Evolutionary conservation across 1,284 basidiomycete species (phyloP), one percentile per base, ranked within the genome.

Genomic region (Ceratobasidium theobromae): DNA sequence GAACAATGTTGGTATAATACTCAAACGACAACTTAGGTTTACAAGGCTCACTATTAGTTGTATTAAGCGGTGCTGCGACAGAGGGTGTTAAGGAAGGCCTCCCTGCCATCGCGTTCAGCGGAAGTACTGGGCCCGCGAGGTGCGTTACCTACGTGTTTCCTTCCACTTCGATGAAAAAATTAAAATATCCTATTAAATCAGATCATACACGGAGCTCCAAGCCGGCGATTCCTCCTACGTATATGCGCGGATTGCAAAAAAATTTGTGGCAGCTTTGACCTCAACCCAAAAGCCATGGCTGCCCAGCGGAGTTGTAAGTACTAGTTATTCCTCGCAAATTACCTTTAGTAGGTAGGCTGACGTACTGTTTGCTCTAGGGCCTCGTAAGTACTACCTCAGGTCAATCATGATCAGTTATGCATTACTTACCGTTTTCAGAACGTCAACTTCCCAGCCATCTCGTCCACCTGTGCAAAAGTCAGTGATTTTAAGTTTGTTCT

Each of bases 31-130:
- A n/a, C n/a, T n/a, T n/a, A n/a, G n/a, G n/a, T n/a, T n/a, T n/a
- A n/a, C n/a, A n/a, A n/a, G n/a, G n/a, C n/a, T n/a, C n/a, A n/a
- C n/a, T n/a, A n/a, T n/a, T n/a, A n/a, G n/a, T n/a, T n/a, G n/a
- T n/a, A n/a, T n/a, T n/a, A n/a, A 54, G 82, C 23, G 81, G 81
- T 16, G 82, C 81, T 1, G 81, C 82, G 3, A 75, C 75, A 32
- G 80, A 80, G 70, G 80, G 80, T 0, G 77, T 78, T 0, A 72
- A 76, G 27, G 76, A 80, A 71, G 81, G 80, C 28, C 74, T 83
- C 28, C 82, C 83, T 4, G 77, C 82, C 11, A 74, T 80, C 57
- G 81, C 82, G 1, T 82, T 83, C 74, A 82, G 80, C 18, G 81
- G 79, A 12, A 70, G 70, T 21, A 76, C 76, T 23, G 77, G 46